Evolutionary conservation across 495 filamentous ascomycete species (phyloP).

Genomic region (Penicillium ucsense): DNA sequence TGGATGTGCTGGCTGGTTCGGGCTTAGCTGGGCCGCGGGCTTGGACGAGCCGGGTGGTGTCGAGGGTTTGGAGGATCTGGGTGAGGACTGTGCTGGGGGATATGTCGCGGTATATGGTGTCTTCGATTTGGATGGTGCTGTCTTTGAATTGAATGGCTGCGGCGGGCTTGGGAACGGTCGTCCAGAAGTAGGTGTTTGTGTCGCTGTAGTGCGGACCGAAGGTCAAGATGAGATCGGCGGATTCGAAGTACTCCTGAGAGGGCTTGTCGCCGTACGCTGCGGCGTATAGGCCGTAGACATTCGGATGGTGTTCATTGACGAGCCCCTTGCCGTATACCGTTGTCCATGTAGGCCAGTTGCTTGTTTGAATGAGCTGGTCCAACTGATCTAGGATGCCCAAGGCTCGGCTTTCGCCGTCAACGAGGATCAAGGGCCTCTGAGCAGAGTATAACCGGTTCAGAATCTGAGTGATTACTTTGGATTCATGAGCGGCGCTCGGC

Average conservation of each 20-base stretch:
- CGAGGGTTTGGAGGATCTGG: constrained; percentile 12
- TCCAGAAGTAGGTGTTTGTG: constrained; percentile 26
- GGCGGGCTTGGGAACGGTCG: constrained; percentile 16
- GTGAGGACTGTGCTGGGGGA: constrained; percentile 11
- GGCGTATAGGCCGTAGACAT: constrained; percentile 28
- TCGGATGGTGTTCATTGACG: constrained; percentile 25
- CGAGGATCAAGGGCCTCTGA: constrained; percentile 24
- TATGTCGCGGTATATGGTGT: constrained; percentile 17
- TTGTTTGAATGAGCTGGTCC: constrained; percentile 18
- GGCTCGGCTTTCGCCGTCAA: constrained; percentile 24
- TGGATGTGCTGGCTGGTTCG: constrained; percentile 1
- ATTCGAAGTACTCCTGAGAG: constrained; percentile 18
- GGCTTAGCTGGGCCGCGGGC: constrained; percentile 8
- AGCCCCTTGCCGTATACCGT: constrained; percentile 28
- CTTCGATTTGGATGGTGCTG: constrained; percentile 20
- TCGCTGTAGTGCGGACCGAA: constrained; percentile 28
- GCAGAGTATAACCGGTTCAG: constrained; percentile 24
- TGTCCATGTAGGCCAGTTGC: constrained; percentile 25
- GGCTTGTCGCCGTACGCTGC: constrained; percentile 15
- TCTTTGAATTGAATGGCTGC: constrained; percentile 21
- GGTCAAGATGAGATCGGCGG: constrained; percentile 23
- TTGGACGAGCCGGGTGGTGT: constrained; percentile 9
- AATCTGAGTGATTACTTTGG: constrained; percentile 11
- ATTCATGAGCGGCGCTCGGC: constrained; percentile 9
- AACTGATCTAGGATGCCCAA: constrained; percentile 19